Evolutionary conservation across 140 eudicot species (phyloP), one percentile per base, ranked within the genome.

Genomic region (Ambrosia hybrid): DNA sequence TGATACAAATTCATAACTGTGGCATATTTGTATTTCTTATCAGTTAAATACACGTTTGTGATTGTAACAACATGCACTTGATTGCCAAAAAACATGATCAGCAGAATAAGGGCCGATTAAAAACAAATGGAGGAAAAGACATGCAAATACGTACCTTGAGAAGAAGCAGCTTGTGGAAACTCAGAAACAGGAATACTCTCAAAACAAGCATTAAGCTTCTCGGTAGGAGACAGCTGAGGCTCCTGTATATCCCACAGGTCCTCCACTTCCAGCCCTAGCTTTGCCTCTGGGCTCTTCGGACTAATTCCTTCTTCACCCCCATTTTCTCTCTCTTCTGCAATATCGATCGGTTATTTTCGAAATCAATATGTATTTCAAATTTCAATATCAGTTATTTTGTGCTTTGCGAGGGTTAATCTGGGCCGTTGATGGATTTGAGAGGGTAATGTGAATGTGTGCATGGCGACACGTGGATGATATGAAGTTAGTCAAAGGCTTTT

Each of bases 161-260:
- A 78, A 56, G 85, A 53, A 26, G 96, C 75, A 37, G 98, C 85
- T 56, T 68, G 87, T 5, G 98, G 98, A 63, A 89, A 92, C 48
- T 89, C 78, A 48, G 98, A 92, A 66, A 92, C 96, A 70, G 96
- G 95, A 52, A 92, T 87, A 43, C 88, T 82, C 81, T 92, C 98
- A 55, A 92, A 92, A 58, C 98, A 92, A 13, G 95, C 98, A 74
- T 92, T 92, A 33, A 93, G 95, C 79, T 93, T 93, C 67, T 93
- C 98, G 59, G 93, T 87, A 3, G 98, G 98, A 76, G 85, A 87
- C 9, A 93, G 81, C 71, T 90, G 93, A 0, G 96, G 90, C 72
- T 87, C 98, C 6, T 85, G 91, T 17, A 71, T 66, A 51, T 93
- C 98, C 98, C 98, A 93, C 3, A 93, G 69, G 80, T 93, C 98